Evolutionary conservation across 1,284 basidiomycete species (phyloP), one percentile per base, ranked within the genome.

Genomic region (Takashimella koratensis): DNA sequence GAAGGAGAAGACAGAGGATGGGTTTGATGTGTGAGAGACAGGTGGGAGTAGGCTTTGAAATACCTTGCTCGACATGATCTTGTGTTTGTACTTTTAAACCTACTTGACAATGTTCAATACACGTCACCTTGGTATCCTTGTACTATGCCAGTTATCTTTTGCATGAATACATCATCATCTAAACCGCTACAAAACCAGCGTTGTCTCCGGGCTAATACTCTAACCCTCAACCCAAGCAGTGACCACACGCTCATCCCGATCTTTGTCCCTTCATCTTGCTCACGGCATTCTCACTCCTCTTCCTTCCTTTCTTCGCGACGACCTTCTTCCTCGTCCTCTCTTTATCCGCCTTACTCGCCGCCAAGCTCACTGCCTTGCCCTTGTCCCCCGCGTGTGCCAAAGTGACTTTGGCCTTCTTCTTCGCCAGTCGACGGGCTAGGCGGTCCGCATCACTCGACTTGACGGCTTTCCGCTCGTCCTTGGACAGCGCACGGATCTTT

Each of bases 381-480:
- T 82, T 80, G 73, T 86, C 85, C 73, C 92, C 90, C 81, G 93
- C 95, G 47, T 57, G 57, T 21, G 47, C 57, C 44, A 60, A 26
- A 4, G 53, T 53, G 13, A 58, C 49, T 45, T 64, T 64, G 47
- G 83, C 79, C 75, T 87, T 86, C 77, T 94, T 94, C 83, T 96
- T 96, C 45, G 89, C 89, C 66, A 93, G 70, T 49, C 93, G 81
- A 49, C 93, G 78, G 42, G 86, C 87, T 44, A 90, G 79, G 42
- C 93, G 84, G 51, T 88, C 87, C 0, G 84, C 80, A 67, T 96
- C 87, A 16, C 80, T 66, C 0, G 84, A 80, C 76, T 97, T 97
- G 63, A 79, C 83, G 43, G 82, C 78, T 77, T 94, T 95, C 54
- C 93, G 83, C 58, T 87, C 87, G 11, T 89, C 86, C 74, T 93